These are phyloP conservation scores for Chlorella ohadii DNA, from an alignment of 139 green algal genomes.

Conservation along the genomic window DNA sequence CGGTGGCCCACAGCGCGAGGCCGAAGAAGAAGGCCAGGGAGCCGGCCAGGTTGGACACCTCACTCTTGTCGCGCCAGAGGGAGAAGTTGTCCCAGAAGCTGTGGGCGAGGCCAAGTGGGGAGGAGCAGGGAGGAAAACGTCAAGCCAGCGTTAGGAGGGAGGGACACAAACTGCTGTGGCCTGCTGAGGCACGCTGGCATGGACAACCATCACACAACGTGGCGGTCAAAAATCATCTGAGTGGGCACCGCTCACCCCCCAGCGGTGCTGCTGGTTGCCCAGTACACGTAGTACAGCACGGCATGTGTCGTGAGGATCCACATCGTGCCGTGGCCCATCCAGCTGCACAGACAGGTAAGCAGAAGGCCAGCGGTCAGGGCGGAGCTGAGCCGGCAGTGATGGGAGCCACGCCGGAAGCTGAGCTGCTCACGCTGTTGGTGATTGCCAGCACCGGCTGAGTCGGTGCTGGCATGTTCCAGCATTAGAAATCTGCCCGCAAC, in stretches of 20 bases:
- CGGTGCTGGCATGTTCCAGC: no score
- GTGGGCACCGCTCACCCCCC: neutral
- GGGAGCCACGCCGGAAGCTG: neutral
- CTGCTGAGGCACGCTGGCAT: neutral
- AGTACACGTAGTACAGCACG: conserved; percentile 48
- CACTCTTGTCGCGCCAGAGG: neutral
- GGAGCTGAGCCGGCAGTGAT: neutral
- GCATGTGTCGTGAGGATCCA: conserved; percentile 38
- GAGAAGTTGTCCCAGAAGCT: conserved; percentile 29
- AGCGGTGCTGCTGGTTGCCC: neutral
- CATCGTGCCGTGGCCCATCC: conserved; percentile 53
- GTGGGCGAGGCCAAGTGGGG: neutral
- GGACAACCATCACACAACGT: no score
- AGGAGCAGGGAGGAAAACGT: neutral
- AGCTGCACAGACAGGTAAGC: conserved; percentile 18
- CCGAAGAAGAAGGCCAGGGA: conserved; percentile 25
- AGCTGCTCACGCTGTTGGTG: no score
- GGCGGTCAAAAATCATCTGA: no score
- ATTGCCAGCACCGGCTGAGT: no score
- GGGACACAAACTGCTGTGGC: no score
- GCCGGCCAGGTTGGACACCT: conserved; percentile 36
- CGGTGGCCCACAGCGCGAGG: conserved; percentile 29
- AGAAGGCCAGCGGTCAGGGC: neutral
- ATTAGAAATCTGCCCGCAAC: no score
- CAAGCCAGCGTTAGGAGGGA: no score